These are phyloP conservation scores for Coemansia sp. DNA, from an alignment of 192 early-diverging fungal genomes.

Conservation along the genomic window DNA sequence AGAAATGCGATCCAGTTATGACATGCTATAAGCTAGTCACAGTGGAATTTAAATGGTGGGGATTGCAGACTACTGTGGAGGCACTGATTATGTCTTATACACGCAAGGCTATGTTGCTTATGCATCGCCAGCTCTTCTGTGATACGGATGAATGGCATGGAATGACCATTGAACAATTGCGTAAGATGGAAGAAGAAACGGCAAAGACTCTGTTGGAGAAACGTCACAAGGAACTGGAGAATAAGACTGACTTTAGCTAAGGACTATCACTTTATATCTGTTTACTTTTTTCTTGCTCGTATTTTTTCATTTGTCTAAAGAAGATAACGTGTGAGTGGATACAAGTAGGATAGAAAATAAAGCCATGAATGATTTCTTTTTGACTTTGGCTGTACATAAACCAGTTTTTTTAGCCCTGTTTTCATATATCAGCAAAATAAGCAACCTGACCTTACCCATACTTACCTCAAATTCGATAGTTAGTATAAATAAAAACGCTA, in stretches of 20 bases:
- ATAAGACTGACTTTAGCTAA: constrained; percentile 38
- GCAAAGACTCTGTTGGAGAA: constrained; percentile 61
- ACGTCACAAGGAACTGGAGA: constrained; percentile 38
- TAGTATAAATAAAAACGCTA: neutral
- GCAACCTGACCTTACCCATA: neutral
- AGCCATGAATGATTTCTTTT: too few relatives aligned
- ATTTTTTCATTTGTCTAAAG: neutral
- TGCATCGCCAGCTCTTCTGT: constrained; percentile 79
- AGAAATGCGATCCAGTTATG: constrained; percentile 71
- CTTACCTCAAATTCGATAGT: neutral
- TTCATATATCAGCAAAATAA: neutral
- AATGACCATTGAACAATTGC: constrained; percentile 71
- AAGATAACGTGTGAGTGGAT: neutral
- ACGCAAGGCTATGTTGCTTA: constrained; percentile 60
- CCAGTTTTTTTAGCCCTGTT: neutral
- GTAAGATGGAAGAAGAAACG: constrained; percentile 65
- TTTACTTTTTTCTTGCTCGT: constrained; percentile 8
- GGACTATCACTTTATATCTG: neutral
- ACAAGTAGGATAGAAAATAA: neutral
- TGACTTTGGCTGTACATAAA: too few relatives aligned
- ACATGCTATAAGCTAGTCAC: constrained; percentile 81
- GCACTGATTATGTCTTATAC: constrained; percentile 61
- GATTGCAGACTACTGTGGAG: constrained; percentile 67
- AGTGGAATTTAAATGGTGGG: constrained; percentile 76
- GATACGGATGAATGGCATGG: constrained; percentile 75